Percentiles rank a stretch among this genome's conserved stretches.
These are phyloP conservation scores for Passalora sequoiae DNA, from an alignment of 2,329 filamentous ascomycete species.

Conservation along the genomic window DNA sequence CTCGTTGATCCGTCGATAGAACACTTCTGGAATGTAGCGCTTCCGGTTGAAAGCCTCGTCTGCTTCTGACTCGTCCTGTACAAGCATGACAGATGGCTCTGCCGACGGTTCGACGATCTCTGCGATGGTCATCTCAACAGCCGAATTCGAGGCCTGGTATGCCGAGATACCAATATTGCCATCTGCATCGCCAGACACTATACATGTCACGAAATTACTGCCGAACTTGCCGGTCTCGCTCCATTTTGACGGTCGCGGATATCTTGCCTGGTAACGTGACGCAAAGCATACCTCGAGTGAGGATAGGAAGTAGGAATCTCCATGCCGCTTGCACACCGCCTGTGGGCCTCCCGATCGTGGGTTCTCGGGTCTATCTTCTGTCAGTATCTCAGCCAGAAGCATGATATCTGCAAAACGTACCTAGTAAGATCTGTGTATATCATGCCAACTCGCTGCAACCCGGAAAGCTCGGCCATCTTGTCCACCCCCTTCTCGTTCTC, in stretches of 20 bases:
- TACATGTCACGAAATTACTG: conserved; percentile 94
- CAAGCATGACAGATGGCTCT: conserved; percentile 88
- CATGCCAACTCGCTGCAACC: conserved; percentile 80
- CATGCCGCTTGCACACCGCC: conserved; percentile 90
- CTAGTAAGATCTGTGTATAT: conserved; percentile 93
- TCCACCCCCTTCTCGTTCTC: conserved; percentile 77
- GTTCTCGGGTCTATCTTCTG: conserved; percentile 48
- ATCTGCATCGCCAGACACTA: conserved; percentile 86
- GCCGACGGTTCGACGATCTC: conserved; percentile 94
- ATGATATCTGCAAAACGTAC: too few relatives aligned
- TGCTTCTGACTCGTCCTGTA: conserved; percentile 85
- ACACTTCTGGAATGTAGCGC: conserved; percentile 94
- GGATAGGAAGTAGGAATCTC: conserved; percentile 89
- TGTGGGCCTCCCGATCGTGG: conserved; percentile 64
- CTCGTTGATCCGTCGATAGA: conserved; percentile 92
- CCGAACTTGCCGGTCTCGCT: conserved; percentile 91
- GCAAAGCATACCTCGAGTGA: conserved; percentile 90
- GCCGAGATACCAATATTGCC: conserved; percentile 84
- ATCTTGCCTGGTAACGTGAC: conserved; percentile 76
- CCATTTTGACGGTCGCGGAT: conserved; percentile 92
- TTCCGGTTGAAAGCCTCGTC: conserved; percentile 59
- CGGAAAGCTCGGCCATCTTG: conserved; percentile 73
- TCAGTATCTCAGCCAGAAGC: too few relatives aligned
- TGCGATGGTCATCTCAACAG: conserved; percentile 93
- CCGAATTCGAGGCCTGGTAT: conserved; percentile 92